Evolutionary conservation across 2,329 filamentous ascomycete species (phyloP), one percentile per base, ranked within the genome.

Genomic region (Pseudocercospora pini-densiflorae): DNA sequence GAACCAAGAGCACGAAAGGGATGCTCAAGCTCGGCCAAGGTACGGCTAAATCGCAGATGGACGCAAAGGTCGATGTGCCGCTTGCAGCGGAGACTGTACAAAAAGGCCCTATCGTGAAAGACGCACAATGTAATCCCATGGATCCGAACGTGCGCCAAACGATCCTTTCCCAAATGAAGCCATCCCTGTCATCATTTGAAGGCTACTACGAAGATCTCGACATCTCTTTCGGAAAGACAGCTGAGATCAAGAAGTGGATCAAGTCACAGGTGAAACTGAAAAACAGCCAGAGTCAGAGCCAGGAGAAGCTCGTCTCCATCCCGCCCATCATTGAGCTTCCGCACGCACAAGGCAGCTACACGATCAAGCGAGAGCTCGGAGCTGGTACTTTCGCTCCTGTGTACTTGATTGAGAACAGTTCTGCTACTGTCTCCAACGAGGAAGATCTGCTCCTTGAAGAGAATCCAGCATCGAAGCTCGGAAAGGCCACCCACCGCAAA

Each of bases 351-450:
- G 84, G 89, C 45, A 86, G 85, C 49, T 99, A 97, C 78, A 90
- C 88, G 1, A 80, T 98, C 64, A 92, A 91, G 75, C 88, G 90
- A 59, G 93, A 98, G 77, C 88, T 99, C 12, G 95, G 95, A 0
- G 92, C 93, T 29, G 95, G 95, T 8, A 95, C 95, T 0, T 99
- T 96, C 79, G 95, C 94, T 0, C 94, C 95, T 0, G 95, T 99
- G 2, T 99, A 97, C 77, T 87, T 99, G 0, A 90, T 94, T 7
- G 92, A 97, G 75, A 88, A 86, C 71, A 90, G 69, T 61, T 70
- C 72, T 9, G 66, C 68, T 3, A 60, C 66, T 1, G 65, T 68
- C 4, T 43, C 47, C 3, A 66, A 72, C 8, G 80, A 81, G 0
- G 79, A 82, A 12, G 77, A 81, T 9, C 51, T 59, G 21, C 61